Evolutionary conservation across 495 filamentous ascomycete species (phyloP).

Genomic region (Entonaema liquescens): DNA sequence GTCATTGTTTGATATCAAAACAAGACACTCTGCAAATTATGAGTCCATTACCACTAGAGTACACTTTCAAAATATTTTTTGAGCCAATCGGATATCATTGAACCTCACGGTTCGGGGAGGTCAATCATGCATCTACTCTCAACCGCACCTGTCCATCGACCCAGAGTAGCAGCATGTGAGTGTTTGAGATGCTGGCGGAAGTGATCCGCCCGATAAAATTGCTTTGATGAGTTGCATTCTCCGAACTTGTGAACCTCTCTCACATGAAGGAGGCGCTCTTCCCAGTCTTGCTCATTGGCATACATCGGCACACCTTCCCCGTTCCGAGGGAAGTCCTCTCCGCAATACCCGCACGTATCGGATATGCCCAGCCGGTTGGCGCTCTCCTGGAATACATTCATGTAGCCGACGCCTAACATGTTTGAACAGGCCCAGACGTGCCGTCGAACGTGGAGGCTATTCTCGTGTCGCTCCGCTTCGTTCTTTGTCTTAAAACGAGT

Average conservation of each 20-base stretch:
- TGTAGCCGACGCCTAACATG: constrained; percentile 51
- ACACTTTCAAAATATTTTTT: background rate
- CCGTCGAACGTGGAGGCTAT: constrained; percentile 83
- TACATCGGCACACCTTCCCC: constrained; percentile 64
- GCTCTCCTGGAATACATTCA: constrained; percentile 75
- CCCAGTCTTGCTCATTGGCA: constrained; percentile 23
- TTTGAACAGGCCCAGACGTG: constrained; percentile 85
- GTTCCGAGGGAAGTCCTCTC: constrained; percentile 76
- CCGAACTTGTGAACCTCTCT: constrained; percentile 79
- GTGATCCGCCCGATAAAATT: constrained; percentile 88
- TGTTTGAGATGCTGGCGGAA: constrained; percentile 92
- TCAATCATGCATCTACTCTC: constrained; percentile 84
- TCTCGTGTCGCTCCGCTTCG: constrained; percentile 88
- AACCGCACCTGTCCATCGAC: constrained; percentile 85
- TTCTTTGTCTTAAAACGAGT: constrained; percentile 93
- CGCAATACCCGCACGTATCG: constrained; percentile 87
- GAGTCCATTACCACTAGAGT: background rate
- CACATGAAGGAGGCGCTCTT: constrained; percentile 66
- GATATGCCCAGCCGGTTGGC: constrained; percentile 49
- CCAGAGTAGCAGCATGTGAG: constrained; percentile 72
- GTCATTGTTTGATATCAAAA: background rate
- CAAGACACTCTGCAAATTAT: background rate
- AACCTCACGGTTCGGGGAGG: constrained; percentile 1
- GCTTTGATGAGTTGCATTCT: constrained; percentile 86
- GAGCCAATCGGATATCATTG: background rate